These are phyloP conservation scores for Trichophaea hybrida DNA, from an alignment of 2,329 filamentous ascomycete species.

Conservation along the genomic window DNA sequence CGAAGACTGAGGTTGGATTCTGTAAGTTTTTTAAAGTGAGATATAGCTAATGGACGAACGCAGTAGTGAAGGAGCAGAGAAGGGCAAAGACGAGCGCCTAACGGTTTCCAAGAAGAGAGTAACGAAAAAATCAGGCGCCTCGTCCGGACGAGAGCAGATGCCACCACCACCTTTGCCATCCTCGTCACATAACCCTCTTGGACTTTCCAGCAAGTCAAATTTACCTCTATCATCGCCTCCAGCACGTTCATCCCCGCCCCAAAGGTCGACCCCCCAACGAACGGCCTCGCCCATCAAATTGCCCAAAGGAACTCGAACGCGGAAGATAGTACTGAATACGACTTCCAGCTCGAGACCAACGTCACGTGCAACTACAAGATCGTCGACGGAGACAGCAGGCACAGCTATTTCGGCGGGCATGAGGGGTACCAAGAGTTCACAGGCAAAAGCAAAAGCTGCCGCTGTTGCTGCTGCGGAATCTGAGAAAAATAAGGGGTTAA, in stretches of 20 bases:
- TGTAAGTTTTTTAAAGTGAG: neutral
- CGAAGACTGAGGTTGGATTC: constrained; percentile 18
- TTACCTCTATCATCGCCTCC: constrained; percentile 9
- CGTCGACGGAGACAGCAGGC: constrained; percentile 17
- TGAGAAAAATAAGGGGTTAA: constrained; percentile 5
- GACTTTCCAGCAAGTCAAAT: constrained; percentile 13
- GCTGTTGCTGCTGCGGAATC: neutral
- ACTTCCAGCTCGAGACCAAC: neutral
- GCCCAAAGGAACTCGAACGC: neutral
- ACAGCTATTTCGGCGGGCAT: constrained; percentile 6
- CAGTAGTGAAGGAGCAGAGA: constrained; percentile 11
- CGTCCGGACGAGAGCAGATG: constrained; percentile 18
- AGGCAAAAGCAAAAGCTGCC: constrained; percentile 8
- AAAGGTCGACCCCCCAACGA: constrained; percentile 1
- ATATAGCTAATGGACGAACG: neutral
- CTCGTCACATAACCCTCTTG: constrained; percentile 8
- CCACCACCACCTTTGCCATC: constrained; percentile 15
- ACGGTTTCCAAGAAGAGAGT: constrained; percentile 17
- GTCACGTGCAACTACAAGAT: constrained; percentile 18
- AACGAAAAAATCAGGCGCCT: constrained; percentile 10
- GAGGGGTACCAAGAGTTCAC: constrained; percentile 10
- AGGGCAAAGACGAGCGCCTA: constrained; percentile 8
- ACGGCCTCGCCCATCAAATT: neutral
- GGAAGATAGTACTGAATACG: neutral
- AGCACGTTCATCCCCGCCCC: neutral